phyloP scores from a whole-genome alignment of 768 basidiomycete species.

The Agrocybe pediades region DNA sequence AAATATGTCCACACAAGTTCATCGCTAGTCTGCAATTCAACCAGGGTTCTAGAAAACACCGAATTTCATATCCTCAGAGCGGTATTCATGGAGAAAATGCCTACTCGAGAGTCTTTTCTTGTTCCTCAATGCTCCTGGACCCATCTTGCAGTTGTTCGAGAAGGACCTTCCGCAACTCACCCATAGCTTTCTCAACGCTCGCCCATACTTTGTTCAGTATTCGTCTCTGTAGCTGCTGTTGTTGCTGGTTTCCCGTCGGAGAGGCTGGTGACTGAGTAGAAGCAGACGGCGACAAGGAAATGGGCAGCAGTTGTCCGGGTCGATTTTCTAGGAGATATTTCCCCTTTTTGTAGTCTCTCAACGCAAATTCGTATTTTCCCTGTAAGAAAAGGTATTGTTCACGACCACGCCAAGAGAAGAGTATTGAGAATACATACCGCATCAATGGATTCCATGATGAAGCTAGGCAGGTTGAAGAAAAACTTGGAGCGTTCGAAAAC shows the following conservation, averaged over 20 bases:
- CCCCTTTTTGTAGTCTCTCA: slow-evolving; percentile 97
- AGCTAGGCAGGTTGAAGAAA: slow-evolving; percentile 95
- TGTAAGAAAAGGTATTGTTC: slow-evolving; percentile 32
- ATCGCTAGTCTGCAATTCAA: slow-evolving; percentile 81
- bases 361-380: slow-evolving; percentile 91
- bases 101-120: slow-evolving; percentile 95
- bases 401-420: too few relatives aligned
- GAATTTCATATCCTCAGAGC: not conserved
- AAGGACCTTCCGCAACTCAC: slow-evolving; percentile 80
- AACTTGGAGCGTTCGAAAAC: slow-evolving; percentile 98
- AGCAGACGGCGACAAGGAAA: slow-evolving; percentile 18
- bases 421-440: slow-evolving; percentile 54
- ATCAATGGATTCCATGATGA: slow-evolving; percentile 86
- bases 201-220: slow-evolving; percentile 95
- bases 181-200: slow-evolving; percentile 92
- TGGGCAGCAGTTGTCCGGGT: slow-evolving; percentile 79
- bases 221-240: slow-evolving; percentile 65
- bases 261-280: not conserved
- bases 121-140: slow-evolving; percentile 79
- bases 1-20: slow-evolving; percentile 96
- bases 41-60: slow-evolving; percentile 61
- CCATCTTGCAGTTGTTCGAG: slow-evolving; percentile 77
- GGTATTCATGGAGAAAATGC: not conserved
- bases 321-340: slow-evolving; percentile 89
- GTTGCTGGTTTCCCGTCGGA: slow-evolving; percentile 58